phyloP scores from a whole-genome alignment of 345 rosid genomes.

The Cardamine chenopodiifolia region DNA sequence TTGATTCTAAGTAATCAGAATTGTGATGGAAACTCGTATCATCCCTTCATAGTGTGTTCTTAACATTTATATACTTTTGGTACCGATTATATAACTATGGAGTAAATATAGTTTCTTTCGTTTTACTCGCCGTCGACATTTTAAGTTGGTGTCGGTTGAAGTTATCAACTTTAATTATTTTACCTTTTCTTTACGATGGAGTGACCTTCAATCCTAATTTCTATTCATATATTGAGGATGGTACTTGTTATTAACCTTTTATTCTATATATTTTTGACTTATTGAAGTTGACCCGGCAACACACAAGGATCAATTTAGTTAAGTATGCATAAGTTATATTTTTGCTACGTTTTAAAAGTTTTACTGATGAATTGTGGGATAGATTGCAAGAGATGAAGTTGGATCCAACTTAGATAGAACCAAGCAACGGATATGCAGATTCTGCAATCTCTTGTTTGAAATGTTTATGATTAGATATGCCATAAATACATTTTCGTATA shows the following conservation, averaged over 20 bases:
- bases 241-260: not conserved
- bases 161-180: not conserved
- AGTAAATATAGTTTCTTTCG: not conserved
- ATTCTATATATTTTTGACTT: not conserved
- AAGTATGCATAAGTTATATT: not conserved
- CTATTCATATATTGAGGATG: constrained; percentile 2
- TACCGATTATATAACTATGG: not conserved
- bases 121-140: constrained; percentile 15
- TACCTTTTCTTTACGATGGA: constrained; percentile 18
- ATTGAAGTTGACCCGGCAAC: constrained; percentile 34
- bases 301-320: not conserved
- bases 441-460: not conserved
- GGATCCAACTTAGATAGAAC: not conserved
- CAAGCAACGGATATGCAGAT: constrained; percentile 1
- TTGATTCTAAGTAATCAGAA: not conserved
- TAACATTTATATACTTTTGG: not conserved
- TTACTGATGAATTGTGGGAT: not conserved
- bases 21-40: constrained; percentile 3
- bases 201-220: constrained; percentile 34
- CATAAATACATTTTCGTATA: not conserved
- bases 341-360: not conserved
- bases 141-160: constrained; percentile 16
- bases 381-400: not conserved
- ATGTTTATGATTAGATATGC: not conserved
- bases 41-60: not conserved